Evolutionary conservation across 768 basidiomycete species (phyloP).

Genomic region (Suillus subaureus): DNA sequence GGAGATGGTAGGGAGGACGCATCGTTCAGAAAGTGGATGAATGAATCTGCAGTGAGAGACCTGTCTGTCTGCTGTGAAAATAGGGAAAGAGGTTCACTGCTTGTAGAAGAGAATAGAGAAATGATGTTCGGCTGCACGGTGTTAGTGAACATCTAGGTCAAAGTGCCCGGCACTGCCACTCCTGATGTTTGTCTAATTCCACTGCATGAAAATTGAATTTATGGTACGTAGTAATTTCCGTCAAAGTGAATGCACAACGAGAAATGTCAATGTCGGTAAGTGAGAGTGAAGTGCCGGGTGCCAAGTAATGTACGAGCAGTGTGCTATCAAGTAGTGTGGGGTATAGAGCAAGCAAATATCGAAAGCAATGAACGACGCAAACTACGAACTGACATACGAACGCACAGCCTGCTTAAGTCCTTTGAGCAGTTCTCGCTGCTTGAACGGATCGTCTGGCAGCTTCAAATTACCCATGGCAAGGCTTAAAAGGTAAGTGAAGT

Average conservation of each 20-base stretch:
- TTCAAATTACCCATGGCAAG: constrained; percentile 55
- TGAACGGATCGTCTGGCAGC: constrained; percentile 56
- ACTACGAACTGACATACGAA: constrained; percentile 17
- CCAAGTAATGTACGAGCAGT: neutral
- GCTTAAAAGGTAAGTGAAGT: constrained; percentile 80
- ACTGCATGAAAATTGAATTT: neutral
- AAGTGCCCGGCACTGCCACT: neutral
- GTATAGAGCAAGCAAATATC: constrained; percentile 1
- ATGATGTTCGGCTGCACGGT: constrained; percentile 62
- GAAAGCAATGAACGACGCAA: constrained; percentile 1
- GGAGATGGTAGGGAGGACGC: constrained; percentile 50
- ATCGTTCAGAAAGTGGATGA: constrained; percentile 66
- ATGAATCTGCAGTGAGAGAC: constrained; percentile 60
- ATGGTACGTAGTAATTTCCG: constrained; percentile 1
- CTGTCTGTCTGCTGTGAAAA: constrained; percentile 53
- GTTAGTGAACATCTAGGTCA: constrained; percentile 52
- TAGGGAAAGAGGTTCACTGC: constrained; percentile 59
- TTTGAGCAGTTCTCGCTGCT: constrained; percentile 53
- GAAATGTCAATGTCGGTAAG: neutral
- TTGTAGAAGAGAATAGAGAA: constrained; percentile 78
- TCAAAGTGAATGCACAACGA: neutral
- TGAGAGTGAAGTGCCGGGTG: neutral
- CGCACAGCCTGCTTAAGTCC: constrained; percentile 51
- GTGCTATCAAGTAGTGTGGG: neutral
- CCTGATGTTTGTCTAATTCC: neutral